Evolutionary conservation across 305 asterid genomes (phyloP).

Genomic region (Fraxinus platypoda): DNA sequence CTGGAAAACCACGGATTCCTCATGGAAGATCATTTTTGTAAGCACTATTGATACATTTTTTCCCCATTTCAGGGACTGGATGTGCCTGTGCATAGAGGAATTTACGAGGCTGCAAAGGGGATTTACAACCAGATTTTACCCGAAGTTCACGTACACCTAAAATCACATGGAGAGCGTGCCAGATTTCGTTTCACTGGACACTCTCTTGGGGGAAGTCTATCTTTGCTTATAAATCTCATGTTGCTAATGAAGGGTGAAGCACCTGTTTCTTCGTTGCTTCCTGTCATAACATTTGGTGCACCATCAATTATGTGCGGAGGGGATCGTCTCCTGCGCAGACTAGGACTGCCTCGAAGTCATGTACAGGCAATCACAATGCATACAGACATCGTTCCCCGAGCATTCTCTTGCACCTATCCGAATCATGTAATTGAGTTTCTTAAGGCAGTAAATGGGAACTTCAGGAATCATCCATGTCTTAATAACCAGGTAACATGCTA

Average conservation of each 20-base stretch:
- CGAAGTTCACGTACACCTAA: slow-evolving; percentile 64
- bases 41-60: slow-evolving; percentile 5
- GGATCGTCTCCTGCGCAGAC: slow-evolving; percentile 57
- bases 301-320: slow-evolving; percentile 98
- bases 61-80: slow-evolving; percentile 61
- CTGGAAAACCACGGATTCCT: not conserved
- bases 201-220: slow-evolving; percentile 96
- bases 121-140: slow-evolving; percentile 91
- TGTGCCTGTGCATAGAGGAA: slow-evolving; percentile 89
- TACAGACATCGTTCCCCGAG: slow-evolving; percentile 93
- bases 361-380: slow-evolving; percentile 78
- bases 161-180: slow-evolving; percentile 56
- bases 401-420: slow-evolving; percentile 90
- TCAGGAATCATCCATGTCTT: slow-evolving; percentile 80
- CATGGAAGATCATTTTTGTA: not conserved
- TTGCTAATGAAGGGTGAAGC: slow-evolving; percentile 69
- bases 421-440: slow-evolving; percentile 78
- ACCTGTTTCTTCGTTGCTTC: slow-evolving; percentile 68
- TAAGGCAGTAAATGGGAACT: slow-evolving; percentile 79
- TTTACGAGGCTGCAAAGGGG: slow-evolving; percentile 96
- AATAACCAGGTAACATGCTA: slow-evolving; percentile 54
- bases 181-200: slow-evolving; percentile 85
- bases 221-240: slow-evolving; percentile 84
- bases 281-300: slow-evolving; percentile 83
- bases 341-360: slow-evolving; percentile 72